These are phyloP conservation scores for Moricandia arvensis DNA, from an alignment of 345 rosid species.

Conservation along the genomic window DNA sequence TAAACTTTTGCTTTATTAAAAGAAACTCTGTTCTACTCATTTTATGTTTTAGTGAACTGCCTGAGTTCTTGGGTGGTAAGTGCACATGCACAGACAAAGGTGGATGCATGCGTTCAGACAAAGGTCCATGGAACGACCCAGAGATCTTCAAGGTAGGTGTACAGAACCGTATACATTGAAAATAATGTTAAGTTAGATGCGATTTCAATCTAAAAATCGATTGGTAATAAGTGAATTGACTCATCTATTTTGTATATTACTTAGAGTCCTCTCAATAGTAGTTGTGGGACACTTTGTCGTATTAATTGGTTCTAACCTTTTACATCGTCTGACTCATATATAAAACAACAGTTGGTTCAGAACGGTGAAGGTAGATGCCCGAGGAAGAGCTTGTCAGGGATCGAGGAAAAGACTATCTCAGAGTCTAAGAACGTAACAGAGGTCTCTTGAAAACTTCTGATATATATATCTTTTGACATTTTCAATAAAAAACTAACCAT, in stretches of 20 bases:
- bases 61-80: slow-evolving; percentile 84
- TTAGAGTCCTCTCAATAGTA: too few relatives aligned
- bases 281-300: too few relatives aligned
- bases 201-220: too few relatives aligned
- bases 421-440: slow-evolving; percentile 25
- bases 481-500: not conserved
- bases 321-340: not conserved
- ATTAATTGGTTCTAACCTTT: too few relatives aligned
- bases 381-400: slow-evolving; percentile 43
- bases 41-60: slow-evolving; percentile 63
- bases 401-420: slow-evolving; percentile 55
- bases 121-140: slow-evolving; percentile 93
- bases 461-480: too few relatives aligned
- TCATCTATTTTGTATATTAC: too few relatives aligned
- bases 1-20: slow-evolving; percentile 4
- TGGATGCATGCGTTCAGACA: slow-evolving; percentile 90
- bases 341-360: slow-evolving; percentile 55
- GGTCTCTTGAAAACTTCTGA: too few relatives aligned
- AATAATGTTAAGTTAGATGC: too few relatives aligned
- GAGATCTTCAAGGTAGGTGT: slow-evolving; percentile 57
- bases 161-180: not conserved
- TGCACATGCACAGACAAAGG: slow-evolving; percentile 83
- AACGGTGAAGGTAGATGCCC: slow-evolving; percentile 63
- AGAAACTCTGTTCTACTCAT: not conserved
- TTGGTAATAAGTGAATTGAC: too few relatives aligned